A percentile compares a stretch with the other conserved stretches of the same genome.
Evolutionary conservation across 306 rosid species (phyloP).

Genomic region (Cucurbita moschata): DNA sequence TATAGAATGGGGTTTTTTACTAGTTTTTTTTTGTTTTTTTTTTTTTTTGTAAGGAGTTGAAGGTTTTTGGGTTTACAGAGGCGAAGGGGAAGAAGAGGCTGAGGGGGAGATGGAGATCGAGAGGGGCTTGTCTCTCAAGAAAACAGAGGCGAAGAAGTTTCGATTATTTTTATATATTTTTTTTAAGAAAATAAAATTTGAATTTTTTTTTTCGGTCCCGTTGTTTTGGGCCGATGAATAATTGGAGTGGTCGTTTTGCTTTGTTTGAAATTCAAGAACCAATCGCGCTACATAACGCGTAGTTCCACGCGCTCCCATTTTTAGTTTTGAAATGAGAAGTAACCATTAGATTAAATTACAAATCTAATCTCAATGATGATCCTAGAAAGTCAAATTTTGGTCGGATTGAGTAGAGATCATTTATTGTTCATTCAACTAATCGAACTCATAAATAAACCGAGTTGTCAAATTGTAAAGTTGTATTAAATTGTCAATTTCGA

Average conservation of each 20-base stretch:
- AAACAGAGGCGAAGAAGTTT: not conserved
- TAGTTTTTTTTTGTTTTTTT: not conserved
- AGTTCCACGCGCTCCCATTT: not conserved
- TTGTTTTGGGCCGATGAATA: constrained; percentile 1
- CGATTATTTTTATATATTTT: not conserved
- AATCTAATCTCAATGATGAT: no score
- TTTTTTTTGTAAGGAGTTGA: not conserved
- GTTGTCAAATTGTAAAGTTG: no score
- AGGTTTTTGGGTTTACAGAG: constrained; percentile 4
- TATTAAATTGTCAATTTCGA: no score
- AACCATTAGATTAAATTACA: no score
- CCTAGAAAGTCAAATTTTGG: no score
- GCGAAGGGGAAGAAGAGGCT: not conserved
- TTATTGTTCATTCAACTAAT: no score
- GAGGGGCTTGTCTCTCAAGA: not conserved
- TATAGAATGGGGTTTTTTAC: not conserved
- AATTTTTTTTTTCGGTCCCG: not conserved
- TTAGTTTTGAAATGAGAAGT: not conserved
- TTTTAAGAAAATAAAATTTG: not conserved
- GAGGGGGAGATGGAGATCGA: not conserved
- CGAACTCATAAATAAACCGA: no score
- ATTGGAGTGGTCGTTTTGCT: not conserved
- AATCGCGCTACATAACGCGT: not conserved
- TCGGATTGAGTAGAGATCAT: no score
- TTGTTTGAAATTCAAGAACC: not conserved